A percentile compares a stretch with the other conserved stretches of the same genome.
These are phyloP conservation scores for Grigorovia yakushimaensis DNA, from an alignment of 805 yeast species.

Conservation along the genomic window DNA sequence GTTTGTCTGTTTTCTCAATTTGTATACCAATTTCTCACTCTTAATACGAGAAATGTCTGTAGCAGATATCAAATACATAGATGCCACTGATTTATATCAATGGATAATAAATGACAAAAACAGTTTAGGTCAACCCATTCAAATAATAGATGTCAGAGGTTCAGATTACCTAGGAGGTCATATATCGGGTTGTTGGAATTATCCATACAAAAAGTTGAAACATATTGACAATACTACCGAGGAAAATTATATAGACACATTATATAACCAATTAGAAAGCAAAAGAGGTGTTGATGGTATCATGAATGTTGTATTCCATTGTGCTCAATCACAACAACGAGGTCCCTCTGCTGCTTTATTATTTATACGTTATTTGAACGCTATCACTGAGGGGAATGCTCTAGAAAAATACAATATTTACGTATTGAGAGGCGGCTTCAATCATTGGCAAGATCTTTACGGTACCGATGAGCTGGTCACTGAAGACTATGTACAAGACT, in stretches of 20 bases:
- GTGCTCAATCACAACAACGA: slow-evolving; percentile 82
- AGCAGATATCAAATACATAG: slow-evolving; percentile 18
- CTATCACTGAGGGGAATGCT: slow-evolving; percentile 27
- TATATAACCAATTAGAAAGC: slow-evolving; percentile 26
- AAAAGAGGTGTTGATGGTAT: slow-evolving; percentile 15
- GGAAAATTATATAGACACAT: slow-evolving; percentile 8
- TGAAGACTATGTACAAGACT: slow-evolving; percentile 42
- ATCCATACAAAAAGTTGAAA: slow-evolving; percentile 16
- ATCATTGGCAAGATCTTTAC: slow-evolving; percentile 67
- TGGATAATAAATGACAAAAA: slow-evolving; percentile 13
- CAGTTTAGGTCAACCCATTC: slow-evolving; percentile 18
- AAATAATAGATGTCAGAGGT: slow-evolving; percentile 78
- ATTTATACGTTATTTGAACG: slow-evolving; percentile 33
- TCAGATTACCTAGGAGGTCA: slow-evolving; percentile 65
- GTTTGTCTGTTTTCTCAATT: not conserved
- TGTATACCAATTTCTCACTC: too few relatives aligned
- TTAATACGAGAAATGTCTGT: slow-evolving; percentile 8
- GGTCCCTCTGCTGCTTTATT: slow-evolving; percentile 79
- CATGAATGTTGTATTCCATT: slow-evolving; percentile 59
- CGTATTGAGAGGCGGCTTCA: slow-evolving; percentile 79
- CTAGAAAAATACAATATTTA: slow-evolving; percentile 35
- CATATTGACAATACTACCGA: slow-evolving; percentile 39
- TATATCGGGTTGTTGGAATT: slow-evolving; percentile 18
- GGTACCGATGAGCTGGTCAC: slow-evolving; percentile 61
- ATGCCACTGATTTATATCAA: slow-evolving; percentile 15